A percentile compares a stretch with the other conserved stretches of the same genome.
These are phyloP conservation scores for Camelina neglecta DNA, from an alignment of 345 rosid genomes.

Conservation along the genomic window DNA sequence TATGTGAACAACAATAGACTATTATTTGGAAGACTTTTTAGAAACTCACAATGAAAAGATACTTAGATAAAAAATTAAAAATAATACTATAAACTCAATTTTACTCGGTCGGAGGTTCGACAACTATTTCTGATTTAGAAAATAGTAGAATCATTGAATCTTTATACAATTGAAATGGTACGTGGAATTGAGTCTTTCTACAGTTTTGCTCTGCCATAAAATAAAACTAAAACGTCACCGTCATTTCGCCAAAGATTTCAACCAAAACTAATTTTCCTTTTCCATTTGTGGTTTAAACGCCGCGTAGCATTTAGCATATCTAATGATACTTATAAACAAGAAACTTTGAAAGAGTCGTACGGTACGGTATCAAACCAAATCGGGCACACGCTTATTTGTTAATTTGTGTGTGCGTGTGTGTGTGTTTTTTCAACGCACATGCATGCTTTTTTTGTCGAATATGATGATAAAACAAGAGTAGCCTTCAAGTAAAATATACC, in stretches of 20 bases:
- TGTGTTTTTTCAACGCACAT: slow-evolving; percentile 18
- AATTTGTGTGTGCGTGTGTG: not conserved
- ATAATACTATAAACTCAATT: not conserved
- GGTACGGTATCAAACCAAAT: slow-evolving; percentile 4
- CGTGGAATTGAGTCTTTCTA: not conserved
- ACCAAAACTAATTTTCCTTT: not conserved
- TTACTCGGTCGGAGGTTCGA: not conserved
- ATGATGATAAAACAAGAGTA: slow-evolving; percentile 2
- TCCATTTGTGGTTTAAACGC: not conserved
- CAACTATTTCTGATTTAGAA: not conserved
- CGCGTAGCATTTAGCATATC: not conserved
- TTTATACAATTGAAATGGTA: not conserved
- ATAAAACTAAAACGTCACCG: not conserved
- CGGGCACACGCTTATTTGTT: slow-evolving; percentile 14
- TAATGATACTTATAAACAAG: not conserved
- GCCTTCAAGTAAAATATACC: slow-evolving; percentile 12
- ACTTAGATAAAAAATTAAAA: not conserved
- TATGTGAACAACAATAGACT: not conserved
- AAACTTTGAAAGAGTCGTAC: slow-evolving; percentile 31
- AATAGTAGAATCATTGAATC: not conserved
- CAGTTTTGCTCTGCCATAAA: not conserved
- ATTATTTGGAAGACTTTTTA: not conserved
- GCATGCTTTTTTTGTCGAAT: not conserved
- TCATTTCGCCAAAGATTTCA: not conserved
- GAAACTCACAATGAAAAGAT: not conserved